A percentile compares a stretch with the other conserved stretches of the same genome.
Evolutionary conservation across 495 filamentous ascomycete genomes (phyloP).

Genomic region (Podospora bellae-mahoneyi): DNA sequence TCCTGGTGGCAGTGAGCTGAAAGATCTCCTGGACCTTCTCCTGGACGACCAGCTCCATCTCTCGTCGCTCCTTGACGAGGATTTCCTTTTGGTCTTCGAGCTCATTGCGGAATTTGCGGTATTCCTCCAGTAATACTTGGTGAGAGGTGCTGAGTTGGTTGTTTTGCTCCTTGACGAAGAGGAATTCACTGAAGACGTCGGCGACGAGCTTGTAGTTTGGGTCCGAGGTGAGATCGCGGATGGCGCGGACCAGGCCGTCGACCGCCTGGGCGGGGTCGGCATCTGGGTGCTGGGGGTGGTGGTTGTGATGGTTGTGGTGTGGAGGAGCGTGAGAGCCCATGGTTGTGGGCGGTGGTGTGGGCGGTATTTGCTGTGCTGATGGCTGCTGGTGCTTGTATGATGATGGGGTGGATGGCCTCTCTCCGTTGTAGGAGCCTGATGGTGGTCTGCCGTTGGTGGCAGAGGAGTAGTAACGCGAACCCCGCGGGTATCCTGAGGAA

Average conservation of each 20-base stretch:
- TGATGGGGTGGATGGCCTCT: conserved; percentile 6
- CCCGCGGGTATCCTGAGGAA: conserved; percentile 1
- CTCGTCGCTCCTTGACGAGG: conserved; percentile 30
- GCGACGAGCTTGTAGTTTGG: conserved; percentile 40
- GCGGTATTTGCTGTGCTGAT: background rate
- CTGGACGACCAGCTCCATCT: conserved; percentile 30
- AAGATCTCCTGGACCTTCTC: conserved; percentile 33
- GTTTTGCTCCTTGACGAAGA: conserved; percentile 39
- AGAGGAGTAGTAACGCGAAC: background rate
- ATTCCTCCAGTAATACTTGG: conserved; percentile 36
- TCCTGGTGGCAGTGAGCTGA: conserved; percentile 25
- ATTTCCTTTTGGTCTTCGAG: conserved; percentile 31
- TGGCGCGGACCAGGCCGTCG: conserved; percentile 38
- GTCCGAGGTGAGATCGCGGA: conserved; percentile 37
- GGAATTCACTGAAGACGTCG: conserved; percentile 40
- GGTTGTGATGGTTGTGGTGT: conserved; percentile 5
- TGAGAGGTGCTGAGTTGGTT: conserved; percentile 33
- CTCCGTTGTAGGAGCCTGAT: background rate
- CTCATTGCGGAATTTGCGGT: conserved; percentile 36
- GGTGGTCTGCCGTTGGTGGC: conserved; percentile 1
- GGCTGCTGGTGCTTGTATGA: background rate
- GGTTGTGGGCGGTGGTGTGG: background rate
- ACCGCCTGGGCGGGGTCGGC: conserved; percentile 32
- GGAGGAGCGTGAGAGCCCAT: conserved; percentile 13
- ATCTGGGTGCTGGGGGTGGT: conserved; percentile 17